Conservation (phyloP, 1,284 basidiomycete genomes). For the Heterobasidion annosum region DNA sequence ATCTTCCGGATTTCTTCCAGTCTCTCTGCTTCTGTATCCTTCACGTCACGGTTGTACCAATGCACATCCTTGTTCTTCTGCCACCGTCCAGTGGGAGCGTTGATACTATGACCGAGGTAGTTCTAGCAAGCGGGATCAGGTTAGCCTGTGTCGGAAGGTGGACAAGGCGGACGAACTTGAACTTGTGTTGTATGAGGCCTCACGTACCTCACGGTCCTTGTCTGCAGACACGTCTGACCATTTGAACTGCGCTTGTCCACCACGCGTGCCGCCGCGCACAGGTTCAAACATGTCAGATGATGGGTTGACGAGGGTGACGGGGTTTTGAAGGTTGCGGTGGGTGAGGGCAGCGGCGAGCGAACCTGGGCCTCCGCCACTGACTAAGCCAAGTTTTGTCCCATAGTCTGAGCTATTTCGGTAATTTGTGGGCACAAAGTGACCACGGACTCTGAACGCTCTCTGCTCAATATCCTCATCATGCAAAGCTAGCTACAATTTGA, state of each 20-base stretch:
- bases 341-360: neutral
- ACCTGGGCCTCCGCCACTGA: no score
- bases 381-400: no score
- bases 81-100: slow-evolving; percentile 89
- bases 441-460: no score
- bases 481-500: no score
- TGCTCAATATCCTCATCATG: no score
- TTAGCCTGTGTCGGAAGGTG: slow-evolving; percentile 1
- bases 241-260: slow-evolving; percentile 87
- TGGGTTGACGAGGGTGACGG: neutral
- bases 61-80: slow-evolving; percentile 93
- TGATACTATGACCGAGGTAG: slow-evolving; percentile 87
- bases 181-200: neutral
- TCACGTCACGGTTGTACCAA: slow-evolving; percentile 75
- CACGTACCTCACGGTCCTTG: slow-evolving; percentile 78
- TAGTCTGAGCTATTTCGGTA: no score
- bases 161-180: neutral
- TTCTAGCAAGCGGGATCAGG: slow-evolving; percentile 38
- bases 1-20: slow-evolving; percentile 68
- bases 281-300: slow-evolving; percentile 60
- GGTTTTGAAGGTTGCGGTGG: neutral
- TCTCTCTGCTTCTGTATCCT: slow-evolving; percentile 34
- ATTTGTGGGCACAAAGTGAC: no score
- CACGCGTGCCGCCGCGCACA: slow-evolving; percentile 76
- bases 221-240: slow-evolving; percentile 87